A percentile compares a stretch with the other conserved stretches of the same genome.
Conservation (phyloP, 805 yeast species). For the Blastobotrys peoriensis region DNA sequence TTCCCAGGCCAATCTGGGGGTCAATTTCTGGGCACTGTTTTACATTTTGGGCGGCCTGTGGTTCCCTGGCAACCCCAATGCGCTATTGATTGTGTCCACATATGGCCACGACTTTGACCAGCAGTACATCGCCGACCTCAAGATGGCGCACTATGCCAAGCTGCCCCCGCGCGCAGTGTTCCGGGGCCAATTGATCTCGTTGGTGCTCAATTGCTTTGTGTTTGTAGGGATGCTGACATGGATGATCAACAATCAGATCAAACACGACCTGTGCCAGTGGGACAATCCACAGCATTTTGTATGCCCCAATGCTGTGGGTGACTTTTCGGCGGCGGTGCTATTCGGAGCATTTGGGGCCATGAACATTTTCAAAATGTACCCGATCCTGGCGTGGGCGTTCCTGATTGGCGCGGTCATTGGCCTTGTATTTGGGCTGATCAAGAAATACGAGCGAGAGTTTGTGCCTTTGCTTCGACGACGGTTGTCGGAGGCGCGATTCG, state of each 20-base stretch:
- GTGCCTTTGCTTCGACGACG: slow-evolving; percentile 10
- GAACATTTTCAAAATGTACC: slow-evolving; percentile 34
- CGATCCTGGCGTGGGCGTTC: slow-evolving; percentile 42
- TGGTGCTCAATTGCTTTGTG: slow-evolving; percentile 34
- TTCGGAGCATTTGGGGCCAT: slow-evolving; percentile 44
- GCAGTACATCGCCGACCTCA: slow-evolving; percentile 45
- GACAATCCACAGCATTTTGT: slow-evolving; percentile 34
- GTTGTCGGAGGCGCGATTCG: background rate
- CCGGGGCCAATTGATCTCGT: slow-evolving; percentile 35
- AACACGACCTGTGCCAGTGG: slow-evolving; percentile 43
- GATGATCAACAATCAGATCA: slow-evolving; percentile 29
- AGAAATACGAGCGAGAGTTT: slow-evolving; percentile 20
- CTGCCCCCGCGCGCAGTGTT: slow-evolving; percentile 39
- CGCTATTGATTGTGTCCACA: slow-evolving; percentile 52
- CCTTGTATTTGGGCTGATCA: slow-evolving; percentile 25
- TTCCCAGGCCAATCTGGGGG: slow-evolving; percentile 51
- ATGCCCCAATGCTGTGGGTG: slow-evolving; percentile 36
- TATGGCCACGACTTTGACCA: slow-evolving; percentile 26
- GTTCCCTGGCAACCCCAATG: slow-evolving; percentile 52
- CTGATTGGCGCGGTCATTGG: slow-evolving; percentile 34
- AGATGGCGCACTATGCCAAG: slow-evolving; percentile 41
- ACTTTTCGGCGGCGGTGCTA: slow-evolving; percentile 41
- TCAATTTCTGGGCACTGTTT: slow-evolving; percentile 53
- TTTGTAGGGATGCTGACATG: slow-evolving; percentile 29
- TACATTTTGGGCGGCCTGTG: slow-evolving; percentile 62